Conservation (phyloP, 2,329 filamentous ascomycete genomes). For the Claviceps humidiphila region DNA sequence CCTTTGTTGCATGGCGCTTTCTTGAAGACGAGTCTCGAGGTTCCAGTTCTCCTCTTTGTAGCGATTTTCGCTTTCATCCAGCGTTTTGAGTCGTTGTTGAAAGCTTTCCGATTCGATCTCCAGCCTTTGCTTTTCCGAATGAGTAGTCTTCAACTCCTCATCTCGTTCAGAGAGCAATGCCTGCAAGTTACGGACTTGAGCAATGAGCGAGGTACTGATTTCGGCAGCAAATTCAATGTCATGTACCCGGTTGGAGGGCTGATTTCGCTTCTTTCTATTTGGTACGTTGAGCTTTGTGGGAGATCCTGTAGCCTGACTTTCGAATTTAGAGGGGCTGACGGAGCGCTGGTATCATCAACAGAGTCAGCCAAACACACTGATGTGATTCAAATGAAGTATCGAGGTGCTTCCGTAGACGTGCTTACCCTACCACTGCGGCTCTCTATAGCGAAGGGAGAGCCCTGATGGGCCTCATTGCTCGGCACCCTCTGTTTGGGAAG, state of each 20-base stretch:
- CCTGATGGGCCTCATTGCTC: slow-evolving; percentile 46
- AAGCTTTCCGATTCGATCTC: slow-evolving; percentile 73
- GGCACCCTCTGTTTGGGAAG: slow-evolving; percentile 71
- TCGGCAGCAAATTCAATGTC: slow-evolving; percentile 98
- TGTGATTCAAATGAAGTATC: neutral
- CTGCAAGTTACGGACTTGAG: slow-evolving; percentile 88
- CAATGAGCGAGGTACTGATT: slow-evolving; percentile 85
- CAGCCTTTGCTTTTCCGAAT: slow-evolving; percentile 62
- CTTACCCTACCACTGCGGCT: slow-evolving; percentile 40
- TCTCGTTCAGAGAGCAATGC: slow-evolving; percentile 75
- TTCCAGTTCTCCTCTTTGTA: slow-evolving; percentile 99
- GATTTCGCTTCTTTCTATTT: slow-evolving; percentile 79
- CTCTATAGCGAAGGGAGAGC: slow-evolving; percentile 41
- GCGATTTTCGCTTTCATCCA: slow-evolving; percentile 88
- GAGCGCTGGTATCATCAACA: slow-evolving; percentile 38
- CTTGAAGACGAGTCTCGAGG: slow-evolving; percentile 82
- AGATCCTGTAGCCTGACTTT: slow-evolving; percentile 70
- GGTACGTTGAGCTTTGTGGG: slow-evolving; percentile 82
- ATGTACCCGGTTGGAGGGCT: slow-evolving; percentile 75
- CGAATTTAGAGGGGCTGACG: slow-evolving; percentile 64
- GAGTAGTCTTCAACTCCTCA: slow-evolving; percentile 63
- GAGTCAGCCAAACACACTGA: neutral
- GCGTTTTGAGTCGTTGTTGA: slow-evolving; percentile 62
- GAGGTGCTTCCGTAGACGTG: slow-evolving; percentile 1
- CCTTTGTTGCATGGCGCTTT: slow-evolving; percentile 59